A percentile compares a stretch with the other conserved stretches of the same genome.
Evolutionary conservation across 441 rosid genomes (phyloP).

Genomic region (Pelargonium myrrhifolium): DNA sequence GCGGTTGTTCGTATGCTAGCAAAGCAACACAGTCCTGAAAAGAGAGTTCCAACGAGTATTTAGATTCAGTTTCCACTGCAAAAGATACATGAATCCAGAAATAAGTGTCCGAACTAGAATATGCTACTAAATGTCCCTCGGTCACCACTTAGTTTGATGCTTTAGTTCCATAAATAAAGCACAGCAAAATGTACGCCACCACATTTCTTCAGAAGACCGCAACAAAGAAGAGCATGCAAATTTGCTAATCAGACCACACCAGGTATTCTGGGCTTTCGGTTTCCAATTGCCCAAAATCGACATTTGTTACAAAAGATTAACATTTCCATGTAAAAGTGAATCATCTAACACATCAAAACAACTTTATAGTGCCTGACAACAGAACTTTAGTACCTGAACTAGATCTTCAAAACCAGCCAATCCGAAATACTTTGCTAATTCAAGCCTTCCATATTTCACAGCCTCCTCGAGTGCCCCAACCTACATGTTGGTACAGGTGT

Average conservation of each 20-base stretch:
- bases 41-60: constrained; percentile 6
- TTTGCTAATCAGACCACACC: too few relatives aligned
- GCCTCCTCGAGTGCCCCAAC: constrained; percentile 70
- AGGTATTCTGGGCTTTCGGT: too few relatives aligned
- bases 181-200: neutral
- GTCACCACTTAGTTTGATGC: neutral
- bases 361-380: neutral
- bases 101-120: neutral
- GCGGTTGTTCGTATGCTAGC: constrained; percentile 67
- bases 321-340: too few relatives aligned
- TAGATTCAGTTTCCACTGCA: constrained; percentile 1
- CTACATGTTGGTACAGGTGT: constrained; percentile 28
- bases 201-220: too few relatives aligned
- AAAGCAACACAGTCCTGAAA: constrained; percentile 73
- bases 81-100: constrained; percentile 1
- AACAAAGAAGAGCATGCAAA: neutral
- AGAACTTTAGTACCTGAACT: constrained; percentile 45
- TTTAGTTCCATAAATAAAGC: neutral
- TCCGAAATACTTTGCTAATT: constrained; percentile 53
- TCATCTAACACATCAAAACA: neutral
- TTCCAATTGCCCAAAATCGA: too few relatives aligned
- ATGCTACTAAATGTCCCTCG: neutral
- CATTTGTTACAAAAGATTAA: too few relatives aligned
- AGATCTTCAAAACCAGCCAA: constrained; percentile 38
- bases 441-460: constrained; percentile 63